These are phyloP conservation scores for Clavariopsis aquatica DNA, from an alignment of 495 filamentous ascomycete genomes.

Conservation along the genomic window DNA sequence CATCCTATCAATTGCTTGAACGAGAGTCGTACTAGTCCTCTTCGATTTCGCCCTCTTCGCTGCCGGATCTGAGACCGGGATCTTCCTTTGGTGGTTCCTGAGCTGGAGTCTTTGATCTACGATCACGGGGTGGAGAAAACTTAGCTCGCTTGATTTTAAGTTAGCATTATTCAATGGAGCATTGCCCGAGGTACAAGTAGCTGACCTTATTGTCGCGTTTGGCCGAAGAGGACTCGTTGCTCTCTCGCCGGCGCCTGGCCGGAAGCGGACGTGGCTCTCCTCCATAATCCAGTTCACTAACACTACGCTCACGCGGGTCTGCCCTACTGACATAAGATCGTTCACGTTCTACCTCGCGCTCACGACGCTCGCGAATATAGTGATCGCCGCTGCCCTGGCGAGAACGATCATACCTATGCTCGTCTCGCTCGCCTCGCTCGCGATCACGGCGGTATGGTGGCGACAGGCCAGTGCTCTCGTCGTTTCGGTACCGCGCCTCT, in stretches of 20 bases:
- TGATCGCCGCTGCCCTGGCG: conserved; percentile 47
- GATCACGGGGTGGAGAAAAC: conserved; percentile 61
- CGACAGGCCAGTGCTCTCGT: conserved; percentile 34
- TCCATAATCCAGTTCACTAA: conserved; percentile 82
- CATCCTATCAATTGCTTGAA: background rate
- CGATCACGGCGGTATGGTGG: conserved; percentile 49
- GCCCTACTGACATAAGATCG: conserved; percentile 77
- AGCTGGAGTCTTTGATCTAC: conserved; percentile 40
- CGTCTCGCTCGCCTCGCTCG: conserved; percentile 39
- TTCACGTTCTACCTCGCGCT: conserved; percentile 82
- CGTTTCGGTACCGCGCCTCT: conserved; percentile 77
- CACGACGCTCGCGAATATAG: conserved; percentile 72
- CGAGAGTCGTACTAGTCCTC: conserved; percentile 64
- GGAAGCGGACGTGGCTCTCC: conserved; percentile 42
- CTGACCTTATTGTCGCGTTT: conserved; percentile 46
- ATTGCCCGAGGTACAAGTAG: background rate
- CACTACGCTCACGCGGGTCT: conserved; percentile 63
- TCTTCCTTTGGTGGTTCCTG: conserved; percentile 53
- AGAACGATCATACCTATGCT: conserved; percentile 30
- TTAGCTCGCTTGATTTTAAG: conserved; percentile 59
- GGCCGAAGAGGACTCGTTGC: conserved; percentile 53
- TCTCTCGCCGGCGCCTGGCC: conserved; percentile 61
- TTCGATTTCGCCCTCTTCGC: conserved; percentile 97
- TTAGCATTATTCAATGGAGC: conserved; percentile 41
- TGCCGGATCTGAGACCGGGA: conserved; percentile 59